These are phyloP conservation scores for Suillus alpinus DNA, from an alignment of 768 basidiomycete species.

Conservation along the genomic window DNA sequence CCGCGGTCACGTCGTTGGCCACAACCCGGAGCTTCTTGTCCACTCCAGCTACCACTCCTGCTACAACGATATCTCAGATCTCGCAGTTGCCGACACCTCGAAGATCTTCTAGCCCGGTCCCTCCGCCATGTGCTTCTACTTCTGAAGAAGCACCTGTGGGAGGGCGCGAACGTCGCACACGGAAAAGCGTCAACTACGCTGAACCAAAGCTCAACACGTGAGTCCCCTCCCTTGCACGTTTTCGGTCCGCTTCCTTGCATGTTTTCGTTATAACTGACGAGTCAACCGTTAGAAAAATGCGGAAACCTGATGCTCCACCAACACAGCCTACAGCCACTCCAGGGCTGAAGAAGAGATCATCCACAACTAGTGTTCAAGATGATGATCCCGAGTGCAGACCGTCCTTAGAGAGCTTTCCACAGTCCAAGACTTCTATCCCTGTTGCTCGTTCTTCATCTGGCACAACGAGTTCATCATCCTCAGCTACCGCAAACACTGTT, in stretches of 20 bases:
- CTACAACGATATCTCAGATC: constrained; percentile 25
- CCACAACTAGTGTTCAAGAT: constrained; percentile 30
- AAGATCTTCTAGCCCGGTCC: constrained; percentile 44
- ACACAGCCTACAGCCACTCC: constrained; percentile 29
- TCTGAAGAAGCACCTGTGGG: constrained; percentile 29
- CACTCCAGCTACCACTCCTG: constrained; percentile 43
- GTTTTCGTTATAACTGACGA: constrained; percentile 9
- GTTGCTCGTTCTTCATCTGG: constrained; percentile 36
- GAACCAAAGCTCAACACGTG: constrained; percentile 90
- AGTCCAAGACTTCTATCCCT: constrained; percentile 35
- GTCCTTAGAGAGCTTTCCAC: constrained; percentile 34
- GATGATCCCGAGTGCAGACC: constrained; percentile 40
- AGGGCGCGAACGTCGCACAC: constrained; percentile 50
- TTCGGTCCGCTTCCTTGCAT: constrained; percentile 25
- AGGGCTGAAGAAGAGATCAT: constrained; percentile 43
- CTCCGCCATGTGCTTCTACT: constrained; percentile 32
- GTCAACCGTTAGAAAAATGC: constrained; percentile 67
- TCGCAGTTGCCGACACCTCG: constrained; percentile 50
- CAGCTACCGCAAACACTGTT: constrained; percentile 21
- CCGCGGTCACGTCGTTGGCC: constrained; percentile 32
- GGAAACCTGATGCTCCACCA: constrained; percentile 67
- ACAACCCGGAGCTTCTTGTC: constrained; percentile 40
- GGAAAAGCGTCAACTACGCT: constrained; percentile 83
- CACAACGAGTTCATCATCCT: constrained; percentile 32
- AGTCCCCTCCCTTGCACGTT: constrained; percentile 26